Evolutionary conservation across 768 basidiomycete species (phyloP).

Genomic region (Suillus clintonianus): DNA sequence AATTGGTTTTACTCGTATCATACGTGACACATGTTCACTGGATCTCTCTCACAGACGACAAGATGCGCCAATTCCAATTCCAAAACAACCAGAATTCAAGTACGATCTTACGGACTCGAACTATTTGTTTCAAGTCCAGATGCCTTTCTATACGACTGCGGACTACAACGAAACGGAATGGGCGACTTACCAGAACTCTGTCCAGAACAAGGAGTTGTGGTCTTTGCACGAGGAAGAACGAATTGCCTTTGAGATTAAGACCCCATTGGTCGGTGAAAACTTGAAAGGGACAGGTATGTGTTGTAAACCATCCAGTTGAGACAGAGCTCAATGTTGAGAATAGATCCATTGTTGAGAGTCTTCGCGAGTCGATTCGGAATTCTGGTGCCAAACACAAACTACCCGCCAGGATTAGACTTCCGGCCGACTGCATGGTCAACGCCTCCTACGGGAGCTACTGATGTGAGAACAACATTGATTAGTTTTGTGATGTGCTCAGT

Average conservation of each 20-base stretch:
- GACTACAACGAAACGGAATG: neutral
- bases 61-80: constrained; percentile 4
- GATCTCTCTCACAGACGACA: neutral
- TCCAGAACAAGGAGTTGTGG: constrained; percentile 16
- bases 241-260: constrained; percentile 15
- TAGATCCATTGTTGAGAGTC: neutral
- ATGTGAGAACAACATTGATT: neutral
- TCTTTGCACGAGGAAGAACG: constrained; percentile 19
- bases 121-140: neutral
- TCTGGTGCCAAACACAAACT: constrained; percentile 21
- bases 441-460: neutral
- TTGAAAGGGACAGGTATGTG: neutral
- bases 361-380: constrained; percentile 7
- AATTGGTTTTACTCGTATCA: neutral
- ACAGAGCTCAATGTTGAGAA: constrained; percentile 7
- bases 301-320: neutral
- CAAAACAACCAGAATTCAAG: neutral
- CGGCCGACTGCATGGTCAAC: neutral
- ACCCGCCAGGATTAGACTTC: constrained; percentile 14
- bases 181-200: neutral
- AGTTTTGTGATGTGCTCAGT: neutral
- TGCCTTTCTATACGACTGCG: no score
- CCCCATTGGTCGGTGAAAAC: neutral
- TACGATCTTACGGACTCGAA: neutral
- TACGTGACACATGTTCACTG: neutral